Conservation (phyloP, 1,139 yeast genomes). For the Torulaspora globosa region DNA sequence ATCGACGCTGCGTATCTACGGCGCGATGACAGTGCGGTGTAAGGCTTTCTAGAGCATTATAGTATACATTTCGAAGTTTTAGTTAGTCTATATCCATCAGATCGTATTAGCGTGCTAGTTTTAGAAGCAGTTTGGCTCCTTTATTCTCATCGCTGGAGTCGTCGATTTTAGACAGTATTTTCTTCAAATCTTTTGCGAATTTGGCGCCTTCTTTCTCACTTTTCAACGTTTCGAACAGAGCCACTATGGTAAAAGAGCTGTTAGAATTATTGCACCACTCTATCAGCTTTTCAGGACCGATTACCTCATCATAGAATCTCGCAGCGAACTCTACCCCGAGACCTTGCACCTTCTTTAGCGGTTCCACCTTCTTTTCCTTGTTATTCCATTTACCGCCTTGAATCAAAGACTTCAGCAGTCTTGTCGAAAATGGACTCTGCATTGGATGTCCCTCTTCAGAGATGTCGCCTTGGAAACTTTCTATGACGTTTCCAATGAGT, state of each 20-base stretch:
- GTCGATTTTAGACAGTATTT: constrained; percentile 45
- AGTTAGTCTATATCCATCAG: background rate
- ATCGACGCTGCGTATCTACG: background rate
- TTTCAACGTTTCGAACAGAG: constrained; percentile 54
- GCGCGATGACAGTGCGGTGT: background rate
- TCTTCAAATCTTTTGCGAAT: constrained; percentile 53
- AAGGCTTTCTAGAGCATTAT: constrained; percentile 2
- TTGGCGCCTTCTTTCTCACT: constrained; percentile 40
- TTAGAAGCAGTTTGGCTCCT: constrained; percentile 70
- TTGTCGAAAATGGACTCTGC: constrained; percentile 68
- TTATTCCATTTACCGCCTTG: constrained; percentile 81
- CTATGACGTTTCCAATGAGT: constrained; percentile 54
- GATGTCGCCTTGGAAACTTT: constrained; percentile 66
- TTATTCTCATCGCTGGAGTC: constrained; percentile 55
- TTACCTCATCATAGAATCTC: constrained; percentile 50
- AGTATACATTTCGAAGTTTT: constrained; percentile 4
- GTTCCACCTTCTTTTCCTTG: constrained; percentile 50
- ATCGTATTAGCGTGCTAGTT: constrained; percentile 24
- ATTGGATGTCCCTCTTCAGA: constrained; percentile 62
- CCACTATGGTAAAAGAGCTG: constrained; percentile 78
- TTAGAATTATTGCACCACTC: constrained; percentile 71
- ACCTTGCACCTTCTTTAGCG: constrained; percentile 44
- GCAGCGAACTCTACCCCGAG: constrained; percentile 64
- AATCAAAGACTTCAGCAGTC: constrained; percentile 72
- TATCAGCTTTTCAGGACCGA: constrained; percentile 45